Evolutionary conservation across 176 grass and related monocot genomes (phyloP).

Genomic region (Aegilops bicornis): DNA sequence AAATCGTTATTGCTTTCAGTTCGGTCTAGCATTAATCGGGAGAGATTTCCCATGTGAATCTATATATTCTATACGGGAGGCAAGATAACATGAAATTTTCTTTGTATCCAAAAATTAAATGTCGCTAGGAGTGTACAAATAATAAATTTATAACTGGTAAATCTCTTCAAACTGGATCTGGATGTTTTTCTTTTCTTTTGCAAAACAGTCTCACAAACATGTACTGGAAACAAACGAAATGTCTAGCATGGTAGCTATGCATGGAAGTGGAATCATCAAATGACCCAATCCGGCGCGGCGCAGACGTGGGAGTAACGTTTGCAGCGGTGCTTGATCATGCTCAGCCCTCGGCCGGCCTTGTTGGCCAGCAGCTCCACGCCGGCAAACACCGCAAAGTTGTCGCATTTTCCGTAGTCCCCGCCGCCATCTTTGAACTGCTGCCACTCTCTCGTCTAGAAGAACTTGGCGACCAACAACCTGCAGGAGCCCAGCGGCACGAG

Average conservation of each 20-base stretch:
- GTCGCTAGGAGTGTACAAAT: neutral
- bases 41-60: too few relatives aligned
- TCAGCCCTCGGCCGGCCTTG: neutral
- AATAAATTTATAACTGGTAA: neutral
- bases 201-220: too few relatives aligned
- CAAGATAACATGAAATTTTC: too few relatives aligned
- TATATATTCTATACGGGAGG: too few relatives aligned
- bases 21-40: too few relatives aligned
- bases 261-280: too few relatives aligned
- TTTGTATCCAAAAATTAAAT: neutral
- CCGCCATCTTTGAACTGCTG: neutral
- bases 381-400: neutral
- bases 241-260: too few relatives aligned
- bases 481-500: neutral
- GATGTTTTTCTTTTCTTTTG: too few relatives aligned
- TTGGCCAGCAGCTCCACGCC: neutral
- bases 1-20: too few relatives aligned
- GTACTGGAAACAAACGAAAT: too few relatives aligned
- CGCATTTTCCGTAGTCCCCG: neutral
- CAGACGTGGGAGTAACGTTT: neutral
- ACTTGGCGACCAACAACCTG: neutral
- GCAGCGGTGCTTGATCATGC: neutral
- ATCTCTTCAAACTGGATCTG: neutral
- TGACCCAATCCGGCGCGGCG: neutral
- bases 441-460: neutral